Evolutionary conservation across 2,329 filamentous ascomycete species (phyloP), one percentile per base, ranked within the genome.

Genomic region (Epichloe baconii): DNA sequence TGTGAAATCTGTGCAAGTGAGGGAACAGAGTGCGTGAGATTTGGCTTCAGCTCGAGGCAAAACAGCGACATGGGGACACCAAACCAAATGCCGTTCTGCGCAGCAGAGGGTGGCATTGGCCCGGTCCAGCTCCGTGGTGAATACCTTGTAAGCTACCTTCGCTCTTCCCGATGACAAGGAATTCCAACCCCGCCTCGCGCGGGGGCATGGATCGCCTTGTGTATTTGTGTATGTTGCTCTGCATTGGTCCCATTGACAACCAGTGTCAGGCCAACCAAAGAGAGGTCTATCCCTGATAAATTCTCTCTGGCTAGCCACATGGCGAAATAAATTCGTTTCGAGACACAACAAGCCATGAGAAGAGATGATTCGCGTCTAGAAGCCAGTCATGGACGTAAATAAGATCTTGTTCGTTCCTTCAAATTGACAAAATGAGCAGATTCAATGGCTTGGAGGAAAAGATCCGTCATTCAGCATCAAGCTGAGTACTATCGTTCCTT

Each of bases 231-330:
- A 14, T 38, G 5, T 23, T 37, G 36, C 12, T 26, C 41, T 11
- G 2, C 5, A 58, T 57, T 62, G 57, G 60, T 64, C 62, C 64
- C 67, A 65, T 68, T 63, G 68, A 71, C 71, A 73, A 54, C 68
- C 69, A 68, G 70, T 72, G 71, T 66, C 62, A 62, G 64, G 59
- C 61, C 63, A 59, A 55, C 55, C 58, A 58, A 54, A 50, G 15
- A 51, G 56, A 47, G 62, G 66, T 10, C 17, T 47, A 71, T 68
- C 56, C 66, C 69, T 57, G 70, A 71, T 71, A 68, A 47, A 36
- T 15, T 48, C 40, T 40, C 56, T 56, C 55, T 59, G 57, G 49
- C 57, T 60, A 59, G 63, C 63, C 62, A 67, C 61, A 61, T 57
- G 64, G 67, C 68, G 62, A 62, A 59, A 50, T 53, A 6, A 12